Evolutionary conservation across 345 rosid genomes (phyloP).

Genomic region (Populus nigra): DNA sequence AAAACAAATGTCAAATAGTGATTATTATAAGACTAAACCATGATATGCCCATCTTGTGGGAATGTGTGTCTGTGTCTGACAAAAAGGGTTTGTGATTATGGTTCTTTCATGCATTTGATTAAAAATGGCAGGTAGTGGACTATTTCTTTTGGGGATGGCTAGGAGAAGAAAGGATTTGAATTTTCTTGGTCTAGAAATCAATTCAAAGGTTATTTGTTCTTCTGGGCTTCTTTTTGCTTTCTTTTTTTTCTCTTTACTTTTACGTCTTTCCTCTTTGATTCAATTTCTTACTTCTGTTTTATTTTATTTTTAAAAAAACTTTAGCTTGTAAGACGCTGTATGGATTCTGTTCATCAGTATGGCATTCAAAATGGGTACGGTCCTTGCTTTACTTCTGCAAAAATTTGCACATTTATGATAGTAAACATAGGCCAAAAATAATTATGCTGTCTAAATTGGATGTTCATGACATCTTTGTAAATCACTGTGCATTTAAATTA

Average conservation of each 20-base stretch:
- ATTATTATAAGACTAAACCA: not conserved
- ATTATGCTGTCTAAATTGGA: not conserved
- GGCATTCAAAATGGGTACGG: slow-evolving; percentile 51
- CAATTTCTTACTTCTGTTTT: slow-evolving; percentile 11
- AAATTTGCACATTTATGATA: not conserved
- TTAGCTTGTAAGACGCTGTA: slow-evolving; percentile 54
- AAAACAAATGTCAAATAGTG: no score
- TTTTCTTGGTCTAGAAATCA: slow-evolving; percentile 67
- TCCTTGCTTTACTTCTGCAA: not conserved
- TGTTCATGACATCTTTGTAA: not conserved
- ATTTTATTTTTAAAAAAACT: slow-evolving; percentile 6
- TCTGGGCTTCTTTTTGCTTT: not conserved
- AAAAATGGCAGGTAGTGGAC: slow-evolving; percentile 51
- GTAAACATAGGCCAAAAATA: not conserved
- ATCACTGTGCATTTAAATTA: not conserved
- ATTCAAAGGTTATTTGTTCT: slow-evolving; percentile 47
- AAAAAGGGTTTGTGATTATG: not conserved
- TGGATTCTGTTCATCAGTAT: slow-evolving; percentile 39
- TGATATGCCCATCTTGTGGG: not conserved
- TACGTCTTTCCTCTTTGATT: not conserved
- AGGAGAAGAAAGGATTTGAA: slow-evolving; percentile 47
- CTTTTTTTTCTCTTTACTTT: not conserved
- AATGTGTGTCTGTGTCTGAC: not conserved
- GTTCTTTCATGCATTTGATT: slow-evolving; percentile 4
- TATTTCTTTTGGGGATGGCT: slow-evolving; percentile 64